Evolutionary conservation across 2,329 filamentous ascomycete genomes (phyloP).

Genomic region (Colletotrichum tamarilloi): DNA sequence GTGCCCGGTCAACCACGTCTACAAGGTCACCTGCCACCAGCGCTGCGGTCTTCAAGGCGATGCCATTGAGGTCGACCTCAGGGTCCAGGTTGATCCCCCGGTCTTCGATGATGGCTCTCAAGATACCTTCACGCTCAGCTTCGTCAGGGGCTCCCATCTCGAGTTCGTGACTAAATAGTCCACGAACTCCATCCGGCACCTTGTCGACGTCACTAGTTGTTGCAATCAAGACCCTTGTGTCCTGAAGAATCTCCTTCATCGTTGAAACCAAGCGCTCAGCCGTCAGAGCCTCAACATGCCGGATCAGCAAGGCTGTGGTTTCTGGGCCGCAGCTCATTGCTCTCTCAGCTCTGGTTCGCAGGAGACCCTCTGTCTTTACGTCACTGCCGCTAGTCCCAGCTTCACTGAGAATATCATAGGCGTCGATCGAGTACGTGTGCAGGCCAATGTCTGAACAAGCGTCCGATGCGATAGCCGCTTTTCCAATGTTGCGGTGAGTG

Average conservation of each 20-base stretch:
- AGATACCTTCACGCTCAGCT: constrained; percentile 87
- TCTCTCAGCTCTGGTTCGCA: constrained; percentile 88
- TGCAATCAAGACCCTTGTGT: constrained; percentile 85
- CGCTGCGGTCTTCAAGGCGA: constrained; percentile 95
- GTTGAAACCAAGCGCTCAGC: constrained; percentile 90
- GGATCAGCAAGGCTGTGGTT: constrained; percentile 85
- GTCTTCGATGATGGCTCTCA: constrained; percentile 81
- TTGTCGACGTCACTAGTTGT: constrained; percentile 97
- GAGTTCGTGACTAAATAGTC: constrained; percentile 93
- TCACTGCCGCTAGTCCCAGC: constrained; percentile 87
- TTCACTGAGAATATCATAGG: constrained; percentile 95
- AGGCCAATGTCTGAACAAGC: constrained; percentile 91
- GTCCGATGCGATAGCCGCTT: constrained; percentile 79
- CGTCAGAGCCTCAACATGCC: constrained; percentile 90
- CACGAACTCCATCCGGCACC: constrained; percentile 88
- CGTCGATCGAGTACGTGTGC: constrained; percentile 89
- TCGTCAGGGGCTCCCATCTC: constrained; percentile 95
- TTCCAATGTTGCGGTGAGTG: constrained; percentile 93
- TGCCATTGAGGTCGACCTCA: constrained; percentile 83
- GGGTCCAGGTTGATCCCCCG: constrained; percentile 81
- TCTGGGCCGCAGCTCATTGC: constrained; percentile 89
- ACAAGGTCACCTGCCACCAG: constrained; percentile 94
- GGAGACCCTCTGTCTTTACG: constrained; percentile 91
- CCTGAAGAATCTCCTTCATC: constrained; percentile 84
- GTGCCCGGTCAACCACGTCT: constrained; percentile 91